phyloP scores from a whole-genome alignment of 768 basidiomycete species.

The Suillus americanus region DNA sequence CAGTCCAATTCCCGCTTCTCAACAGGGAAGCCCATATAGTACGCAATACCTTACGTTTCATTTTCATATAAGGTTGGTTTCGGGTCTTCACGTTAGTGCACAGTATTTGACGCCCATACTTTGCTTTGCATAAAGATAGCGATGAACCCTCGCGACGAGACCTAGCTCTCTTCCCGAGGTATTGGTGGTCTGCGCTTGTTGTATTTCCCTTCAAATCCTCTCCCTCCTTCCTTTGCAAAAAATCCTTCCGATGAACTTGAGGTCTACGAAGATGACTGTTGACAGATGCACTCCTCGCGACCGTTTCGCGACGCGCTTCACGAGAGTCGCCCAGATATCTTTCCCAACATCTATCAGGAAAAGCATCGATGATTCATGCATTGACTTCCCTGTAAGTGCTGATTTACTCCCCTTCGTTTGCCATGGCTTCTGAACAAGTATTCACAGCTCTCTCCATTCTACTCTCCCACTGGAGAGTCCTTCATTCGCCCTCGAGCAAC shows the following conservation, averaged over 20 bases:
- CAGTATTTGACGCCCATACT: background rate
- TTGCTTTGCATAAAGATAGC: conserved; percentile 5
- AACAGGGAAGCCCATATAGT: background rate
- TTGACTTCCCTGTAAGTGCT: conserved; percentile 28
- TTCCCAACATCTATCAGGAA: conserved; percentile 35
- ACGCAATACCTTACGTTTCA: conserved; percentile 3
- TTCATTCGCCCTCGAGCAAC: conserved; percentile 11
- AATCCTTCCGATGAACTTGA: conserved; percentile 28
- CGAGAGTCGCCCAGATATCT: conserved; percentile 25
- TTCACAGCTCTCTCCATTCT: conserved; percentile 25
- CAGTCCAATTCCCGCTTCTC: background rate
- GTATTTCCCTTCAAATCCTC: background rate
- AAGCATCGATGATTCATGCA: conserved; percentile 29
- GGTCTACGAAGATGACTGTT: conserved; percentile 29
- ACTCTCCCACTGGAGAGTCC: conserved; percentile 16
- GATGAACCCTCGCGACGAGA: background rate
- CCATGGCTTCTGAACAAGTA: conserved; percentile 1
- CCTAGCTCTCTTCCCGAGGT: background rate
- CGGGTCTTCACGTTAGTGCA: background rate
- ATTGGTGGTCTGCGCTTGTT: background rate
- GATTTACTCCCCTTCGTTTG: background rate
- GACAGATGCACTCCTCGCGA: conserved; percentile 33
- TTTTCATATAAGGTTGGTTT: conserved; percentile 4
- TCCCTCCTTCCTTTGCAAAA: background rate
- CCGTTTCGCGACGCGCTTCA: conserved; percentile 21